These are phyloP conservation scores for Lentinus tigrinus DNA, from an alignment of 768 basidiomycete genomes.

Conservation along the genomic window DNA sequence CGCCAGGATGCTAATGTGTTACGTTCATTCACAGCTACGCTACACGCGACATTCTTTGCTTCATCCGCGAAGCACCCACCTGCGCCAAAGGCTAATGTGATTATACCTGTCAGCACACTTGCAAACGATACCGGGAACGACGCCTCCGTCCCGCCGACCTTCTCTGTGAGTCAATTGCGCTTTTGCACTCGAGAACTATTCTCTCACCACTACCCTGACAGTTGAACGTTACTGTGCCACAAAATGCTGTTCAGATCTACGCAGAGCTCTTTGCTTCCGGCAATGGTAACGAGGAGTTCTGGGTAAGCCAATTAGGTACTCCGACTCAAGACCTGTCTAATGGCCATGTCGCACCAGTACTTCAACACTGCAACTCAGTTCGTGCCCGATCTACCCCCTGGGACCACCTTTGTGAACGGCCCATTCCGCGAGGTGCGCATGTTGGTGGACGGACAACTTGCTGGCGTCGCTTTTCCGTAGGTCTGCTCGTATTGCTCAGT, in stretches of 20 bases:
- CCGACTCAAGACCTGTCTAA: neutral
- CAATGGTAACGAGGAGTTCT: conserved; percentile 70
- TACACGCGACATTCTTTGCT: conserved; percentile 71
- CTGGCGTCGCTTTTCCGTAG: conserved; percentile 59
- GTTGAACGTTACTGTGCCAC: conserved; percentile 69
- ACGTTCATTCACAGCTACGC: conserved; percentile 44
- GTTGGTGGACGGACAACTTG: conserved; percentile 53
- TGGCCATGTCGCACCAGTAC: conserved; percentile 44
- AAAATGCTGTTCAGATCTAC: conserved; percentile 63
- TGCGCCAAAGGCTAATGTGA: conserved; percentile 57
- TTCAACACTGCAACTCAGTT: conserved; percentile 65
- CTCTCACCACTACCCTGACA: conserved; percentile 23
- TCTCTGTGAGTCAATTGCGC: conserved; percentile 48
- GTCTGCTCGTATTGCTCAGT: conserved; percentile 25
- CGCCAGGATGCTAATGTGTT: neutral
- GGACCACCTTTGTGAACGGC: conserved; percentile 47
- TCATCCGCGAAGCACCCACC: conserved; percentile 57
- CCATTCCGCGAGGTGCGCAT: conserved; percentile 65
- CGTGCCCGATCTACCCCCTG: conserved; percentile 50
- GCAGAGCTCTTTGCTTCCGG: conserved; percentile 74
- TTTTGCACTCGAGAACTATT: no score
- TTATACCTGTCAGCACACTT: conserved; percentile 70
- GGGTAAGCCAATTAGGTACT: conserved; percentile 44
- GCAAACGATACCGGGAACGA: conserved; percentile 63
- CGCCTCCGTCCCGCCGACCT: conserved; percentile 73